Conservation (phyloP, 345 rosid genomes). For the Trapa bicornis region DNA sequence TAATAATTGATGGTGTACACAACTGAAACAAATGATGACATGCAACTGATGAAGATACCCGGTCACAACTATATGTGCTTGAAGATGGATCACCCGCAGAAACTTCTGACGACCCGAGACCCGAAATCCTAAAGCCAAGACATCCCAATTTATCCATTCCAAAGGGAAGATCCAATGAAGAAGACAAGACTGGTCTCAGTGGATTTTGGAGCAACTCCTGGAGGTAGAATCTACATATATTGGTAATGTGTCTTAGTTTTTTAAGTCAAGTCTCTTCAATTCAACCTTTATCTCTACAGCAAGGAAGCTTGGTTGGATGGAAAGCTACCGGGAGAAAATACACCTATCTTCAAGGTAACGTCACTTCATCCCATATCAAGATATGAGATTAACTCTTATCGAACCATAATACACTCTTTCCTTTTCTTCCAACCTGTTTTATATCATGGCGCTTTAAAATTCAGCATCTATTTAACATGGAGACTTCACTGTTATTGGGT, state of each 20-base stretch:
- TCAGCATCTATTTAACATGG: no score
- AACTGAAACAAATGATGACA: neutral
- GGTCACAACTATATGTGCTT: conserved; percentile 43
- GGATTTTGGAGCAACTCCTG: conserved; percentile 71
- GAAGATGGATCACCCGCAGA: conserved; percentile 79
- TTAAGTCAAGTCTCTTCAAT: no score
- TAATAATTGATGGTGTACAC: no score
- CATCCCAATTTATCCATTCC: conserved; percentile 34
- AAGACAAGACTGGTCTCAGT: conserved; percentile 25
- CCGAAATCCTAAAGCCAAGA: conserved; percentile 49
- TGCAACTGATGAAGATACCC: conserved; percentile 12
- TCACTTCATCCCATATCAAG: no score
- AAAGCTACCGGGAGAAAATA: conserved; percentile 40
- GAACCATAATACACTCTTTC: no score
- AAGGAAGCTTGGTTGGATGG: conserved; percentile 95
- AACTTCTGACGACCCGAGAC: conserved; percentile 73
- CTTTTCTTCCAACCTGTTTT: no score
- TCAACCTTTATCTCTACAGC: conserved; percentile 16
- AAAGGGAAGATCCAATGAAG: conserved; percentile 28
- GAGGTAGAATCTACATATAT: conserved; percentile 17
- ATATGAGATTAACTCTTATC: no score
- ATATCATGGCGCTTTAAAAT: no score
- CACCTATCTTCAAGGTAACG: conserved; percentile 62
- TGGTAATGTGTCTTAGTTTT: neutral
- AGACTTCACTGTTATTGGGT: no score